Base-by-base conservation (phyloP, 805 yeast genomes). In the Teunomyces cretensis region DNA sequence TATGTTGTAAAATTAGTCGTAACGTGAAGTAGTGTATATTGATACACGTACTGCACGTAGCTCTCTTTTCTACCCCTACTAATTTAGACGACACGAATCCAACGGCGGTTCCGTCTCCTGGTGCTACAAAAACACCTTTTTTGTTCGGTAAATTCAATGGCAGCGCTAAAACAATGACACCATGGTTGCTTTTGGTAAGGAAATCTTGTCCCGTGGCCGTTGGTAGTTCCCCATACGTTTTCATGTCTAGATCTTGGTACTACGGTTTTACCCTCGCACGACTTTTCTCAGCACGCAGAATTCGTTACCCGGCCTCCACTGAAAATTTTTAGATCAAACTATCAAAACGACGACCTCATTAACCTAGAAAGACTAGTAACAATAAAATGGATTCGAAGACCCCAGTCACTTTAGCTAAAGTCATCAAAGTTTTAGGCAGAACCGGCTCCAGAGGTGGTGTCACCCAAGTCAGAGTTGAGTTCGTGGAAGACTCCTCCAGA, bases 401-500 rank as follows among this genome's bases (percentile, higher is more conserved):
- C 77, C 96, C 96, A 74, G 97, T 92, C 70, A 94, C 96, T 82
- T 88, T 92, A 79, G 99, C 98, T 75, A 92, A 92, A 84, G 99
- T 92, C 74, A 89, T 89, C 80, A 94, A 92, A 83, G 98, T 92
- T 76, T 84, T 92, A 79, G 98, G 98, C 77, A 92, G 99, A 81
- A 92, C 99, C 86, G 99, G 99, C 76, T 92, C 99, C 76, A 92
- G 98, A 82, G 98, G 98, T 87, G 97, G 97, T 83, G 96, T 88
- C 78, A 88, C 96, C 79, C 96, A 88, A 79, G 96, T 89, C 78
- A 88, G 96, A 78, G 96, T 88, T 70, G 96, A 88, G 79, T 89
- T 88, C 85, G 80, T 88, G 74, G 96, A 89, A 70, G 96, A 89
- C 75, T 80, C 91, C 70, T 80, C 94, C 77, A 87, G 96, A 83